These are phyloP conservation scores for Trypanosoma lewisi DNA, from an alignment of 208 protist species.

Conservation along the genomic window DNA sequence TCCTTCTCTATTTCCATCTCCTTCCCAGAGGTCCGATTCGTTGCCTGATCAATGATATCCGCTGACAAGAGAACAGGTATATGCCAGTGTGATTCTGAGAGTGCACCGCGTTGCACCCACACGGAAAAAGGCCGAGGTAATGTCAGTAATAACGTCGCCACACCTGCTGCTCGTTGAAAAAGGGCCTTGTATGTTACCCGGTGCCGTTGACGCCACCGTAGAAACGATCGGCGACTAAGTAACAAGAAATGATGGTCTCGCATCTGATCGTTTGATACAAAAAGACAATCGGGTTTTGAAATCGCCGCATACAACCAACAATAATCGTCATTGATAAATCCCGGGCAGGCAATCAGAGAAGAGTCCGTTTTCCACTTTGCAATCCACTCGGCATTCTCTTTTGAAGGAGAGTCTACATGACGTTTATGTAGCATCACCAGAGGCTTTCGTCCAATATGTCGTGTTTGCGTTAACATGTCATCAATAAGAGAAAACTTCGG, in stretches of 20 bases:
- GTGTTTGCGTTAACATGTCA: constrained; percentile 41
- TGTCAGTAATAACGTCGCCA: constrained; percentile 35
- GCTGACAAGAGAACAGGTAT: constrained; percentile 58
- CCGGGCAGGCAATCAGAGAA: constrained; percentile 55
- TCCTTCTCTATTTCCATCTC: constrained; percentile 70
- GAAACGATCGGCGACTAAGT: constrained; percentile 73
- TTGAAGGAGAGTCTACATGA: constrained; percentile 40
- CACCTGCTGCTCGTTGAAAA: constrained; percentile 35
- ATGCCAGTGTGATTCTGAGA: constrained; percentile 60
- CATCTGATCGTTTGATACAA: constrained; percentile 86
- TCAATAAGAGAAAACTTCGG: constrained; percentile 85
- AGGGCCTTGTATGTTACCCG: constrained; percentile 75
- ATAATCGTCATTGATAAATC: constrained; percentile 87
- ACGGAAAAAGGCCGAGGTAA: constrained; percentile 59
- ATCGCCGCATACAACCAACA: constrained; percentile 82
- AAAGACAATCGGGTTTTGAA: constrained; percentile 35
- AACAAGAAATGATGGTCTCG: constrained; percentile 82
- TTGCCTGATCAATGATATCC: constrained; percentile 70
- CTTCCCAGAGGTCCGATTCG: constrained; percentile 45
- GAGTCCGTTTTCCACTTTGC: constrained; percentile 39
- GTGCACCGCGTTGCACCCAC: constrained; percentile 64
- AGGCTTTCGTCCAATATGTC: constrained; percentile 37
- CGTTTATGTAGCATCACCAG: constrained; percentile 80
- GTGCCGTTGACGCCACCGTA: constrained; percentile 81
- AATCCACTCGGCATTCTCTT: constrained; percentile 41